A percentile compares a stretch with the other conserved stretches of the same genome.
Conservation (phyloP, 1,139 yeast species). For the Kazachstania sp. region DNA sequence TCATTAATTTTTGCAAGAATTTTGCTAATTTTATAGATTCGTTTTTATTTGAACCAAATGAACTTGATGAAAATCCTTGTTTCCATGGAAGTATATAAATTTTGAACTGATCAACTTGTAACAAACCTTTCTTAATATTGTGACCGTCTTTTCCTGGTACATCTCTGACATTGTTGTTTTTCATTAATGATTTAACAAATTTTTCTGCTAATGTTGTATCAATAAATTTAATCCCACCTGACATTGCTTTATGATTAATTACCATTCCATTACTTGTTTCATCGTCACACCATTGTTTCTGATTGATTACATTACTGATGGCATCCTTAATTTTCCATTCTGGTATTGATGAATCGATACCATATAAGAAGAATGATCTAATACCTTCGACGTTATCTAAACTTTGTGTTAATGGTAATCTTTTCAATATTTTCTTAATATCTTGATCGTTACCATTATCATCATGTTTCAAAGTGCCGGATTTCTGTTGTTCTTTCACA, state of each 20-base stretch:
- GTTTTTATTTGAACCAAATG: constrained; percentile 15
- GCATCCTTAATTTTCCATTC: constrained; percentile 25
- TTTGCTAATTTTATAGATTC: constrained; percentile 17
- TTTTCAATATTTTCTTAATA: constrained; percentile 12
- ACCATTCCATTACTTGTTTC: constrained; percentile 14
- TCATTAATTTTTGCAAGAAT: constrained; percentile 13
- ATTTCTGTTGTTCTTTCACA: not conserved
- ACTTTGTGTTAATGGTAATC: constrained; percentile 18
- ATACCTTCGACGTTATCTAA: constrained; percentile 5
- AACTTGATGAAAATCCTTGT: constrained; percentile 15
- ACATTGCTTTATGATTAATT: constrained; percentile 24
- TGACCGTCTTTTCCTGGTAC: constrained; percentile 2
- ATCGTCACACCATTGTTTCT: constrained; percentile 20
- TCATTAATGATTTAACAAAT: constrained; percentile 9
- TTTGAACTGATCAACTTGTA: constrained; percentile 14
- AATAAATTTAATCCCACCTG: constrained; percentile 23
- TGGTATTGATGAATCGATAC: constrained; percentile 22
- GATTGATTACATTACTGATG: constrained; percentile 13
- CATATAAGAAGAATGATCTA: constrained; percentile 22
- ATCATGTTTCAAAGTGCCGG: not conserved
- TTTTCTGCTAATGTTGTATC: constrained; percentile 11
- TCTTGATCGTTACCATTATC: constrained; percentile 2
- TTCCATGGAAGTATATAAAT: constrained; percentile 20
- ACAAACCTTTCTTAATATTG: constrained; percentile 14
- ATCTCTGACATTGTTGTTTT: not conserved